Base-by-base conservation (phyloP, 2,329 filamentous ascomycete genomes). In the Talaromyces funiculosus region DNA sequence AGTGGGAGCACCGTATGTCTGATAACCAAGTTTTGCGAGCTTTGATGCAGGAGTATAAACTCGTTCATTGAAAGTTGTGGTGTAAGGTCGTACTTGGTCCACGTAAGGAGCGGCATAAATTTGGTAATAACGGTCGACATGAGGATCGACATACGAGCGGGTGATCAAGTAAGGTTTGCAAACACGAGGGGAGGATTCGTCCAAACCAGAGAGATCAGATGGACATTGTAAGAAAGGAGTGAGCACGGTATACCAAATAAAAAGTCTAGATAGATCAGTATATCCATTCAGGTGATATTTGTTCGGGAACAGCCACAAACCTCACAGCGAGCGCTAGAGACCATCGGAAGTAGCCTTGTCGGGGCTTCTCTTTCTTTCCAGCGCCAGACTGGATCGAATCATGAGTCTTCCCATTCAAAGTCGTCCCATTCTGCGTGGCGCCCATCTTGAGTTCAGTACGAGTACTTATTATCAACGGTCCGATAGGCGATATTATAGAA, bases 211-310 rank as follows among this genome's bases (percentile, higher is more conserved):
- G 62, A 87, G 76, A 8, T 84, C 85, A 3, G 86, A 80, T 12
- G 93, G 93, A 73, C 93, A 99, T 63, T 88, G 85, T 73, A 99
- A 89, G 62, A 93, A 76, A 59, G 94, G 78, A 24, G 89, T 94
- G 63, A 92, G 75, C 65, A 97, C 86, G 37, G 87, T 83, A 73
- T 94, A 96, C 93, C 93, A 99, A 20, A 90, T 88, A 61, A 87
- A 74, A 47, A 97, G 74, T 69, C 93, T 93, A 63, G 53, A 58
- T 51, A 40, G 26, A 26, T 53, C 26, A 59, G 29, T 20, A 61
- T 51, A 33, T 16, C 24, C 8, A 40, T 22, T 40, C 16, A 24
- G 12, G 20, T 26, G 16, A 47, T 37, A 12, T 47, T 26, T 9
- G 33, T 29, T 26, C 8, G 16, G 18, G 16, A 16, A 53, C 31